A percentile compares a stretch with the other conserved stretches of the same genome.
Evolutionary conservation across 176 grass and related monocot species (phyloP).

Genomic region (Pontederia crassipes): DNA sequence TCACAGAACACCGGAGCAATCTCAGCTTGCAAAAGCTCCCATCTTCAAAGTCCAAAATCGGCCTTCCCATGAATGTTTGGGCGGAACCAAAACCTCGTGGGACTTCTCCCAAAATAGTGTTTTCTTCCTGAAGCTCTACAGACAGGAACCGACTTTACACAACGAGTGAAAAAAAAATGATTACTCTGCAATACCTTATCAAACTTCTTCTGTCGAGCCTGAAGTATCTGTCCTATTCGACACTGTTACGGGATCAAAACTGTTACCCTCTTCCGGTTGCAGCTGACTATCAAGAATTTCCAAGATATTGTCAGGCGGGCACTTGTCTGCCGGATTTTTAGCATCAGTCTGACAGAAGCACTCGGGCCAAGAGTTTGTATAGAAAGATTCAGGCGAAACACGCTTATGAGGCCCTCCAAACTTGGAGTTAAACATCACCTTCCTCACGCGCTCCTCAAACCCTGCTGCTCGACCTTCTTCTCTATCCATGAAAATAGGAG

Average conservation of each 20-base stretch:
- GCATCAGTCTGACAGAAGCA: conserved; percentile 75
- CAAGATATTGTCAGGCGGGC: conserved; percentile 50
- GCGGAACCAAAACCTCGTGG: too few relatives aligned
- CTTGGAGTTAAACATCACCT: conserved; percentile 61
- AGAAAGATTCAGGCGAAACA: conserved; percentile 67
- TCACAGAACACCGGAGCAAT: too few relatives aligned
- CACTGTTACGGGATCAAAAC: conserved; percentile 21
- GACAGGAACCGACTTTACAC: too few relatives aligned
- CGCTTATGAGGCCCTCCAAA: conserved; percentile 75
- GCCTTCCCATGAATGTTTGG: too few relatives aligned
- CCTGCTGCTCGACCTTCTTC: conserved; percentile 45
- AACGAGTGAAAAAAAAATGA: too few relatives aligned
- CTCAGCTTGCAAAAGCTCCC: too few relatives aligned
- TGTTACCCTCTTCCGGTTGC: conserved; percentile 26
- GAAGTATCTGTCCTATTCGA: conserved; percentile 21
- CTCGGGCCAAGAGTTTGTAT: conserved; percentile 94
- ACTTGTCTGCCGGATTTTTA: conserved; percentile 39
- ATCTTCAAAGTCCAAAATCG: too few relatives aligned
- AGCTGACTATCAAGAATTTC: conserved; percentile 57
- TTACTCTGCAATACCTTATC: too few relatives aligned
- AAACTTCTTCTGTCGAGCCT: conserved; percentile 10
- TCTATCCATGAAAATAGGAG: conserved; percentile 75
- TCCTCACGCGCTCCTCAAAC: conserved; percentile 65
- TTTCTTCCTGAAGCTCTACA: too few relatives aligned
- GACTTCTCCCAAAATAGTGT: too few relatives aligned